These are phyloP conservation scores for Eucalyptus cloeziana DNA, from an alignment of 345 rosid species.

Conservation along the genomic window DNA sequence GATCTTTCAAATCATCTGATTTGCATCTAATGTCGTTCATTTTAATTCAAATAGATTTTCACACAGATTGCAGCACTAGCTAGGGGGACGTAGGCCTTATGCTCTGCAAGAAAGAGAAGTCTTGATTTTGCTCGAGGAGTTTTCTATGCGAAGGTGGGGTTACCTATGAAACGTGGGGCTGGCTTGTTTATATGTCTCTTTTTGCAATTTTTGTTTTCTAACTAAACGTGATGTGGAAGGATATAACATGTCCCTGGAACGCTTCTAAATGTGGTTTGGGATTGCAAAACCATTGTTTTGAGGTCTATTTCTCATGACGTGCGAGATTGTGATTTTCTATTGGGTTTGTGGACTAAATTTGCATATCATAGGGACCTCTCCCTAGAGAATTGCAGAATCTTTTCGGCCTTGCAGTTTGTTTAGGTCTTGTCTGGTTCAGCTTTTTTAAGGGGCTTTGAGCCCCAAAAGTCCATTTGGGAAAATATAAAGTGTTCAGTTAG, in stretches of 20 bases:
- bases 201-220: too few relatives aligned
- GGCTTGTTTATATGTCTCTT: too few relatives aligned
- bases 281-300: background rate
- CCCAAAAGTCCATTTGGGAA: too few relatives aligned
- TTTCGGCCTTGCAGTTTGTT: background rate
- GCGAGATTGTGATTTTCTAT: background rate
- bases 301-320: background rate
- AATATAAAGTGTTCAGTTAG: too few relatives aligned
- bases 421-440: too few relatives aligned
- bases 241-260: too few relatives aligned
- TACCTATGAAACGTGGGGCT: too few relatives aligned
- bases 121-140: background rate
- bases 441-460: too few relatives aligned
- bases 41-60: background rate
- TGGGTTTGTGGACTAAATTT: background rate
- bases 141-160: background rate
- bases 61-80: background rate
- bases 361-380: background rate
- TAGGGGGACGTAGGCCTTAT: background rate
- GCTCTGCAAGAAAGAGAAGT: background rate
- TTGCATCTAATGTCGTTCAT: too few relatives aligned
- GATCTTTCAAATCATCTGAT: background rate
- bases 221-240: too few relatives aligned
- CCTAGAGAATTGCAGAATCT: background rate
- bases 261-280: too few relatives aligned